Base-by-base conservation (phyloP, 768 basidiomycete species). In the Udeniomyces megalosporus region DNA sequence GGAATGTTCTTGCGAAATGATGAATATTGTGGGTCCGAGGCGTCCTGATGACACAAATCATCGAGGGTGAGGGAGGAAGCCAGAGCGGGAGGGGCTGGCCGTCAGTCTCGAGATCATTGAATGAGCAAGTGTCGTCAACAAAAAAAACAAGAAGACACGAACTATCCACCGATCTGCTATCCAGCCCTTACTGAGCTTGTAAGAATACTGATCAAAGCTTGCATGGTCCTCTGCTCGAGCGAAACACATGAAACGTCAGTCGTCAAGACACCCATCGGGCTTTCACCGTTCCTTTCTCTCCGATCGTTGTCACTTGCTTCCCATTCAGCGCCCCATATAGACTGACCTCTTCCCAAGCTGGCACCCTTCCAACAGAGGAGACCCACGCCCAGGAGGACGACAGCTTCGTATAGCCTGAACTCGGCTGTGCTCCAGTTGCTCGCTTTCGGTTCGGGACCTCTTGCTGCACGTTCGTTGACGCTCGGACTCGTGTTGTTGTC, bases 21-120 rank as follows among this genome's bases (percentile, higher is more conserved):
- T 28, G 85, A 84, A 71, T 91, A 96, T 76, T 97, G 95, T 0
- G 78, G 76, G 69, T 97, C 95, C 66, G 87, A 89, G 70, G 85
- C 87, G 73, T 99, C 95, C 93, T 96, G 67, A 11, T 26, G 17
- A 42, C 26, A 3, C 20, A 51, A 49, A 64, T 5, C 32, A 31
- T 26, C 29, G 29, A n/a, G 26, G 22, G n/a, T 49, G 48, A 29
- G 50, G 47, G 35, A 20, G 14, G 6, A 7, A 44, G 28, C 15
- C 28, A 58, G 47, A 34, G 45, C 54, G 22, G n/a, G 47, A n/a
- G n/a, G n/a, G n/a, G n/a, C n/a, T n/a, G n/a, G n/a, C n/a, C n/a
- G n/a, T n/a, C n/a, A n/a, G n/a, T n/a, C n/a, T n/a, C n/a, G n/a
- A n/a, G n/a, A n/a, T n/a, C n/a, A n/a, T n/a, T n/a, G n/a, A n/a